Percentiles rank a stretch among this genome's conserved stretches.
Conservation (phyloP, 2,329 filamentous ascomycete species). For the Cytospora leucostoma region DNA sequence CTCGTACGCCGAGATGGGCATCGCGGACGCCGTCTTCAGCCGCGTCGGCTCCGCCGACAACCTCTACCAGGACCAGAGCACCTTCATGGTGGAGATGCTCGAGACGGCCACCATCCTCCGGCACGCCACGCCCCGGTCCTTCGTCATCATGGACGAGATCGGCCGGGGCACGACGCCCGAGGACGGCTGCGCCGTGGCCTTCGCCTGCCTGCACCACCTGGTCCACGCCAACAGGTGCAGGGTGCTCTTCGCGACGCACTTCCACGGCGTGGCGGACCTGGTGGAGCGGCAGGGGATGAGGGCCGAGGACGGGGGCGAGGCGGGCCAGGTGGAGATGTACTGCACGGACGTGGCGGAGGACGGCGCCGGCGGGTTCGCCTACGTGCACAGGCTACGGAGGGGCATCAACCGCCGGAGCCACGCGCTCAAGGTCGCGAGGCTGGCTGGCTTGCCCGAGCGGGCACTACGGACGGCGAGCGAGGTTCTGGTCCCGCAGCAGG, state of each 20-base stretch:
- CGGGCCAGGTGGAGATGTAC: constrained; percentile 65
- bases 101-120: constrained; percentile 91
- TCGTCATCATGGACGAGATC: constrained; percentile 98
- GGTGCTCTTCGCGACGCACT: constrained; percentile 92
- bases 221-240: constrained; percentile 76
- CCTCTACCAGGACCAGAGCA: constrained; percentile 91
- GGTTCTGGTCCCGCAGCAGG: constrained; percentile 47
- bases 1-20: constrained; percentile 77
- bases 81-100: constrained; percentile 99
- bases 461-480: constrained; percentile 68
- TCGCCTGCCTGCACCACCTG: constrained; percentile 83
- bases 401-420: constrained; percentile 88
- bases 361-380: constrained; percentile 71
- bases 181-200: constrained; percentile 88
- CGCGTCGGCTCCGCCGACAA: constrained; percentile 94
- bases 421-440: constrained; percentile 87
- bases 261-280: constrained; percentile 81
- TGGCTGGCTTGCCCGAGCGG: constrained; percentile 78
- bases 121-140: constrained; percentile 77
- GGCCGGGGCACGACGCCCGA: constrained; percentile 91
- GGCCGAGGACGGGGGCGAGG: constrained; percentile 35
- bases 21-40: constrained; percentile 96
- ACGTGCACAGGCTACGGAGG: constrained; percentile 77
- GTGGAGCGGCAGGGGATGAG: constrained; percentile 56
- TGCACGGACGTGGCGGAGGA: constrained; percentile 89